Percentiles rank a stretch among this genome's conserved stretches.
These are phyloP conservation scores for Suhomyces sp. DNA, from an alignment of 805 yeast genomes.

Conservation along the genomic window DNA sequence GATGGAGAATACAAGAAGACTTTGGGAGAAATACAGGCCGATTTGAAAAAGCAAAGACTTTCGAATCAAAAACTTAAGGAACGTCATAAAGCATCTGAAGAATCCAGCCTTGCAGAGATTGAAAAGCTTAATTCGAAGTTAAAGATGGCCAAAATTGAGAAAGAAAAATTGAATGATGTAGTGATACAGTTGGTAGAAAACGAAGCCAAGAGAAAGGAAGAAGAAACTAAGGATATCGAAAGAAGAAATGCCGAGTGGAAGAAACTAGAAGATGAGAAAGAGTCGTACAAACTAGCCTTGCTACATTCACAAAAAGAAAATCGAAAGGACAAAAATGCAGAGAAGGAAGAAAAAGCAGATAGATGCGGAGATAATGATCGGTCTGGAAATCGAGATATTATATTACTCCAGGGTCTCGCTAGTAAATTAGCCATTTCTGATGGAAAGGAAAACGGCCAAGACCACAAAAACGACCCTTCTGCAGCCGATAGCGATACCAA, in stretches of 20 bases:
- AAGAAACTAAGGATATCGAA: neutral
- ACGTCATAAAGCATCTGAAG: constrained; percentile 10
- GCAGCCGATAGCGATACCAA: neutral
- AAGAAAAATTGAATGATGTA: constrained; percentile 5
- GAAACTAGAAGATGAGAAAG: neutral
- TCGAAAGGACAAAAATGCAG: neutral
- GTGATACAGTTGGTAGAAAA: neutral
- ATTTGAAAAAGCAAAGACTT: constrained; percentile 15
- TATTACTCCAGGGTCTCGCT: neutral
- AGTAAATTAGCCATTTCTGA: neutral
- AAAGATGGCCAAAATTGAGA: constrained; percentile 8
- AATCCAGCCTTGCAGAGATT: constrained; percentile 3
- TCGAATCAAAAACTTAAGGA: constrained; percentile 14
- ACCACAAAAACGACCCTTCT: neutral
- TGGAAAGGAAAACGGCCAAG: neutral
- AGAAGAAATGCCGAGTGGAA: neutral
- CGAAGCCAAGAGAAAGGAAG: neutral
- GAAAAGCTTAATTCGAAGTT: constrained; percentile 4
- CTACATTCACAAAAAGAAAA: neutral
- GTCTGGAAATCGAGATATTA: neutral
- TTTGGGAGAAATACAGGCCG: constrained; percentile 11
- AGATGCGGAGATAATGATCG: neutral
- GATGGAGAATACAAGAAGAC: constrained; percentile 16
- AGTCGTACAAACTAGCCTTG: neutral
- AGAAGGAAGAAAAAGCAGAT: neutral